Percentiles rank a stretch among this genome's conserved stretches.
Evolutionary conservation across 345 rosid species (phyloP).

Genomic region (Chamaenerion angustifolium): DNA sequence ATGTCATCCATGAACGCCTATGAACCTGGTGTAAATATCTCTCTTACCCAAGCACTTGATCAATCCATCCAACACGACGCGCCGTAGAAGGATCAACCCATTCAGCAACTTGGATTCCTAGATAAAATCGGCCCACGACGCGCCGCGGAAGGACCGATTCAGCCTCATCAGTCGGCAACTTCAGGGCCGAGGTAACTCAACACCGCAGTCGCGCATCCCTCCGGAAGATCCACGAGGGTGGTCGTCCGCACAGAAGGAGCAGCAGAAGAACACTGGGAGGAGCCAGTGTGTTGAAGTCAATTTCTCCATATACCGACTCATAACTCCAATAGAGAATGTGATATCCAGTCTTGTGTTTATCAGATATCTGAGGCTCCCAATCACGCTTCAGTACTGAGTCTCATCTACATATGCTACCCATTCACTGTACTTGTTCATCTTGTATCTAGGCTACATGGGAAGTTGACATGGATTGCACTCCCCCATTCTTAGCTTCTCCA

Average conservation of each 20-base stretch:
- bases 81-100: too few relatives aligned
- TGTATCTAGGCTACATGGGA: background rate
- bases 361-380: too few relatives aligned
- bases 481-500: too few relatives aligned
- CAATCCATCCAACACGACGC: conserved; percentile 30
- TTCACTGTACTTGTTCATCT: background rate
- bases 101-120: conserved; percentile 93
- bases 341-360: too few relatives aligned
- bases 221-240: conserved; percentile 75
- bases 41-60: conserved; percentile 38
- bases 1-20: too few relatives aligned
- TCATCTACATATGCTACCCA: background rate
- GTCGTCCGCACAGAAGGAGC: conserved; percentile 12
- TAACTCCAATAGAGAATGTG: too few relatives aligned
- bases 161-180: conserved; percentile 56
- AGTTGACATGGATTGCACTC: too few relatives aligned
- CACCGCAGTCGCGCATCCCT: conserved; percentile 61
- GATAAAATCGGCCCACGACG: conserved; percentile 84
- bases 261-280: conserved; percentile 2
- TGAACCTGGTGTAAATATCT: conserved; percentile 47
- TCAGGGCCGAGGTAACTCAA: conserved; percentile 55
- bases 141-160: conserved; percentile 66
- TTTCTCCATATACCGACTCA: too few relatives aligned
- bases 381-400: background rate
- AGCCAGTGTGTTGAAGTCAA: too few relatives aligned